A percentile compares a stretch with the other conserved stretches of the same genome.
Conservation (phyloP, 2,329 filamentous ascomycete genomes). For the Sporothrix pallida region DNA sequence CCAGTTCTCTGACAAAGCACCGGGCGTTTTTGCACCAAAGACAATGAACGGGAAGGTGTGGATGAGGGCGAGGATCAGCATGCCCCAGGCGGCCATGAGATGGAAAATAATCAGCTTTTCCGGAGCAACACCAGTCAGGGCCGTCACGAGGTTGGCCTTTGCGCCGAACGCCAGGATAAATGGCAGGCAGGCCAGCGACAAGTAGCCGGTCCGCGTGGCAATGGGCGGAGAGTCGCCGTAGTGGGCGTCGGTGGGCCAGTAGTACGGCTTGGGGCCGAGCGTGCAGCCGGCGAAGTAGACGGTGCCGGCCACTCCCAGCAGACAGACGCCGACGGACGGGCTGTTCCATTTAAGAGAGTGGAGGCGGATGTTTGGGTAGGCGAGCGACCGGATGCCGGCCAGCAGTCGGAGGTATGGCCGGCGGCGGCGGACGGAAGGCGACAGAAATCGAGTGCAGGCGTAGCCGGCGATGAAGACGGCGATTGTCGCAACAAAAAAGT, state of each 20-base stretch:
- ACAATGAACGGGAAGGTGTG: constrained; percentile 67
- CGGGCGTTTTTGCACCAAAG: constrained; percentile 52
- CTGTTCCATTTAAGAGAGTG: not conserved
- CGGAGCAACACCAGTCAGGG: constrained; percentile 60
- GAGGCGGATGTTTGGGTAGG: constrained; percentile 2
- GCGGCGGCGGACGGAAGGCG: not conserved
- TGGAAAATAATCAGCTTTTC: constrained; percentile 64
- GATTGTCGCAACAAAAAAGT: constrained; percentile 29
- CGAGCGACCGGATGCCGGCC: not conserved
- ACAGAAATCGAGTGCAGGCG: not conserved
- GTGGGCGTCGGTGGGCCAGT: constrained; percentile 55
- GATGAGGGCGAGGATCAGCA: constrained; percentile 61
- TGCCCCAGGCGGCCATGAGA: constrained; percentile 59
- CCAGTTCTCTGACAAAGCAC: constrained; percentile 56
- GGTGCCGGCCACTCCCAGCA: constrained; percentile 9
- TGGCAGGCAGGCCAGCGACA: constrained; percentile 55
- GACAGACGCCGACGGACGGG: constrained; percentile 23
- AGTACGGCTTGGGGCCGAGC: constrained; percentile 58
- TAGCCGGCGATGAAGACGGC: constrained; percentile 22
- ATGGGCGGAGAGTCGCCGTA: constrained; percentile 60
- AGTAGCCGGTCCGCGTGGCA: constrained; percentile 58
- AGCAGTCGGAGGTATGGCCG: not conserved
- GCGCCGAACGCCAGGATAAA: constrained; percentile 46
- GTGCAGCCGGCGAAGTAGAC: constrained; percentile 48
- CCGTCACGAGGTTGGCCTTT: constrained; percentile 63